A percentile compares a stretch with the other conserved stretches of the same genome.
phyloP scores from a whole-genome alignment of 129 eudicot species.

The Mikania micrantha region DNA sequence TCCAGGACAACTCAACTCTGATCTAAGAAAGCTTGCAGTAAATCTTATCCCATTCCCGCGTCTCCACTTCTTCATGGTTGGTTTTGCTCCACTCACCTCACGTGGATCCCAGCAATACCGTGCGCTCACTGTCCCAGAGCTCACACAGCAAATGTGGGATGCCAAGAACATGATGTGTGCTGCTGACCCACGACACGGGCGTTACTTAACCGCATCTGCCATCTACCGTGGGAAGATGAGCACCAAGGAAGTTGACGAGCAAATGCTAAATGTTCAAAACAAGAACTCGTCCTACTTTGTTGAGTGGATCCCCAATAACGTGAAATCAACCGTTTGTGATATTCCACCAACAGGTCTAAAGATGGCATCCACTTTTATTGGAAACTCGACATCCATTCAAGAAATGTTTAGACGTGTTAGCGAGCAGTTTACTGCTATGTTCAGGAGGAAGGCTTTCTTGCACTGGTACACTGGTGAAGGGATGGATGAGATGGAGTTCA shows the following conservation, averaged over 20 bases:
- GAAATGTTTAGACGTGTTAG: slow-evolving; percentile 60
- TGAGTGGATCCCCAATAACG: slow-evolving; percentile 59
- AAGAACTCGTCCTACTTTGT: slow-evolving; percentile 60
- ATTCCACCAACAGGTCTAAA: slow-evolving; percentile 60
- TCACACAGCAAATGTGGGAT: slow-evolving; percentile 67
- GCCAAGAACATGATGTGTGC: slow-evolving; percentile 59
- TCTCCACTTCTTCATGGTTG: slow-evolving; percentile 64
- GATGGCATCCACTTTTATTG: slow-evolving; percentile 56
- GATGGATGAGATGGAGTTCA: slow-evolving; percentile 63
- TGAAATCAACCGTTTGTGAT: slow-evolving; percentile 54
- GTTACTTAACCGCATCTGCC: slow-evolving; percentile 53
- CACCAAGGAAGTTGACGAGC: slow-evolving; percentile 58
- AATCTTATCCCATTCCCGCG: slow-evolving; percentile 57
- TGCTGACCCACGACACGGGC: slow-evolving; percentile 57
- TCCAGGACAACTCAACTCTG: slow-evolving; percentile 58
- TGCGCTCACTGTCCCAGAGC: slow-evolving; percentile 46
- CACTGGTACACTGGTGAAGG: slow-evolving; percentile 63
- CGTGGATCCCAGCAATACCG: slow-evolving; percentile 67
- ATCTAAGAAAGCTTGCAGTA: slow-evolving; percentile 47
- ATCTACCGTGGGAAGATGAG: slow-evolving; percentile 62
- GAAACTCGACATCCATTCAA: slow-evolving; percentile 53
- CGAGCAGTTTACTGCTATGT: slow-evolving; percentile 61
- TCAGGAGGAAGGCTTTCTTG: slow-evolving; percentile 65
- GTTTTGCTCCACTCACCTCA: slow-evolving; percentile 60
- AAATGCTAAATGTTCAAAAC: slow-evolving; percentile 54